phyloP scores from a whole-genome alignment of 306 rosid species.

The Medicago ruthenica region DNA sequence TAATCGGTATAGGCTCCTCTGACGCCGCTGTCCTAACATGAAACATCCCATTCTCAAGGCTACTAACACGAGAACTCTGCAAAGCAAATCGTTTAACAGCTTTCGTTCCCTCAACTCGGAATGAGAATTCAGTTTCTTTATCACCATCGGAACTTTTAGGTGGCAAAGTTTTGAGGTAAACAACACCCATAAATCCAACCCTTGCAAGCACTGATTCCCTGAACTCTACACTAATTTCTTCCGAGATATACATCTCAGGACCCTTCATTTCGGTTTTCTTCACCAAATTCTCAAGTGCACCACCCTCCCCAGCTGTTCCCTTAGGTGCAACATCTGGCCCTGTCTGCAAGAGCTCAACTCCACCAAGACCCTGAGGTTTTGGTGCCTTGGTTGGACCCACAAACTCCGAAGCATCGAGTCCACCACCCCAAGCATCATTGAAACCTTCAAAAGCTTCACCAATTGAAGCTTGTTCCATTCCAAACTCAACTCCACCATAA shows the following conservation, averaged over 20 bases:
- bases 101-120: slow-evolving; percentile 74
- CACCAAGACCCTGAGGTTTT: slow-evolving; percentile 84
- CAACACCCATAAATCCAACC: slow-evolving; percentile 81
- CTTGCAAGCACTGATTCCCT: slow-evolving; percentile 91
- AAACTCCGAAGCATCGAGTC: slow-evolving; percentile 89
- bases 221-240: slow-evolving; percentile 86
- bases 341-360: slow-evolving; percentile 89
- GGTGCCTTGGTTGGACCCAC: slow-evolving; percentile 66
- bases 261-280: slow-evolving; percentile 81
- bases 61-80: slow-evolving; percentile 80
- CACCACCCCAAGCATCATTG: slow-evolving; percentile 97
- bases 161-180: slow-evolving; percentile 85
- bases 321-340: slow-evolving; percentile 64
- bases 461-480: slow-evolving; percentile 71
- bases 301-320: slow-evolving; percentile 45
- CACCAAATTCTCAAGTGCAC: slow-evolving; percentile 67
- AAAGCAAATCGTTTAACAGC: slow-evolving; percentile 82
- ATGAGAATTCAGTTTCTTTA: slow-evolving; percentile 93
- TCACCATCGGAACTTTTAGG: slow-evolving; percentile 72
- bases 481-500: slow-evolving; percentile 94
- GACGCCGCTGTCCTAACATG: slow-evolving; percentile 80
- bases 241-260: slow-evolving; percentile 83
- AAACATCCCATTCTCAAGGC: slow-evolving; percentile 85
- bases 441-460: slow-evolving; percentile 91
- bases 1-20: slow-evolving; percentile 80